These are phyloP conservation scores for Neocatenulostroma microsporum DNA, from an alignment of 2,329 filamentous ascomycete genomes.

Conservation along the genomic window DNA sequence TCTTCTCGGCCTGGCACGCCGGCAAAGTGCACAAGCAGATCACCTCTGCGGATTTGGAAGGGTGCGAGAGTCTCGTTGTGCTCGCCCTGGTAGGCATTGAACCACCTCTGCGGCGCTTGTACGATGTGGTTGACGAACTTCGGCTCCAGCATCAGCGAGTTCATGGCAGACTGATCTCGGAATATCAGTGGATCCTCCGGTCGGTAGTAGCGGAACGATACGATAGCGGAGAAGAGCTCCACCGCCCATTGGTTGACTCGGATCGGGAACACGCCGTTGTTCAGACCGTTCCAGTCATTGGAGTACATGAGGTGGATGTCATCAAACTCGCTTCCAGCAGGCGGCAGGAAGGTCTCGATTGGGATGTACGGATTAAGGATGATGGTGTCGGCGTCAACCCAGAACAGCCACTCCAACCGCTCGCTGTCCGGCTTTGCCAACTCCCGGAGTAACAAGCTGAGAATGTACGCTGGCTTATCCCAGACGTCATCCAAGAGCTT, in stretches of 20 bases:
- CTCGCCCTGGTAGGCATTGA: slow-evolving; percentile 38
- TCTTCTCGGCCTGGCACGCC: slow-evolving; percentile 29
- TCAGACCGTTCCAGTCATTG: slow-evolving; percentile 36
- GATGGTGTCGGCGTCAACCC: slow-evolving; percentile 39
- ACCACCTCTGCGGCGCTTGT: slow-evolving; percentile 36
- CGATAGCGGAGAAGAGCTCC: slow-evolving; percentile 32
- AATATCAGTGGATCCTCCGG: slow-evolving; percentile 31
- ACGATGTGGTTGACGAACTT: slow-evolving; percentile 28
- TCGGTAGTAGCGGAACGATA: slow-evolving; percentile 33
- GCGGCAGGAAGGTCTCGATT: slow-evolving; percentile 35
- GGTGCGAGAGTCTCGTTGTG: slow-evolving; percentile 31
- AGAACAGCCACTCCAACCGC: slow-evolving; percentile 38
- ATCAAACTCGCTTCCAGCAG: slow-evolving; percentile 26
- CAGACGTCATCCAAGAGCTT: slow-evolving; percentile 37
- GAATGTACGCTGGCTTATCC: slow-evolving; percentile 40
- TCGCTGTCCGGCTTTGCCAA: slow-evolving; percentile 32
- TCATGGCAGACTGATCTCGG: slow-evolving; percentile 38
- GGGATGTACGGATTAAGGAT: slow-evolving; percentile 38
- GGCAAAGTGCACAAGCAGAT: slow-evolving; percentile 39
- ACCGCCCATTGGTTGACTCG: slow-evolving; percentile 35
- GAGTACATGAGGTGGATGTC: slow-evolving; percentile 32
- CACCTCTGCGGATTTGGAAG: slow-evolving; percentile 33
- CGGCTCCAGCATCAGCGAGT: slow-evolving; percentile 28
- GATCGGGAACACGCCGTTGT: slow-evolving; percentile 38
- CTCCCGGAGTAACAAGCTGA: slow-evolving; percentile 33